These are phyloP conservation scores for Fistulifera solaris DNA, from an alignment of 108 stramenopile genomes.

Conservation along the genomic window DNA sequence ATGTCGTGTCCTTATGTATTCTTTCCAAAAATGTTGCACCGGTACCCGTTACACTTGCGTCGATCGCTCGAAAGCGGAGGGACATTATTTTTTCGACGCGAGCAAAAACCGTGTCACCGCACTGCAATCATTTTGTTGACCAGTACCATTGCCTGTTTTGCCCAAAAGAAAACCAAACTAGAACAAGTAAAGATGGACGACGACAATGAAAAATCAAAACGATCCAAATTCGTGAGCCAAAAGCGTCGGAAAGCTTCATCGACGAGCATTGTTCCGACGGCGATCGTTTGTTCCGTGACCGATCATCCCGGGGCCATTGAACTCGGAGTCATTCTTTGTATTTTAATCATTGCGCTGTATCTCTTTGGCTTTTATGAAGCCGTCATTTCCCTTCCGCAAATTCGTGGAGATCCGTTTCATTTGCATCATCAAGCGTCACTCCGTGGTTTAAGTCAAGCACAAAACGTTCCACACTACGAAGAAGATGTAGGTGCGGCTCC, in stretches of 20 bases:
- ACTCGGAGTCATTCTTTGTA: slow-evolving; percentile 21
- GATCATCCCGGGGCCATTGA: slow-evolving; percentile 14
- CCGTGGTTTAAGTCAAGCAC: slow-evolving; percentile 1
- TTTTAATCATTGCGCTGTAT: slow-evolving; percentile 22
- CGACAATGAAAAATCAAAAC: slow-evolving; percentile 1
- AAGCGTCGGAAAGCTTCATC: not conserved
- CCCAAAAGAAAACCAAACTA: too few relatives aligned
- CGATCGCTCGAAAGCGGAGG: not conserved
- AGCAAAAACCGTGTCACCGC: too few relatives aligned
- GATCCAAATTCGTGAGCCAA: not conserved
- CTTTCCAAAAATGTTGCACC: too few relatives aligned
- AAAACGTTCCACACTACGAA: not conserved
- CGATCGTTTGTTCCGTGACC: slow-evolving; percentile 21
- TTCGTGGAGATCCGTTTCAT: slow-evolving; percentile 3
- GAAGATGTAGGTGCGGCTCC: not conserved
- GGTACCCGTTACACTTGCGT: not conserved
- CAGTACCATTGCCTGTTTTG: too few relatives aligned
- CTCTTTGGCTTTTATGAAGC: slow-evolving; percentile 31
- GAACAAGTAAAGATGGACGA: not conserved
- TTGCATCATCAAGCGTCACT: slow-evolving; percentile 13
- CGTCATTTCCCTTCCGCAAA: slow-evolving; percentile 18
- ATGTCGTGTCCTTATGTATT: too few relatives aligned
- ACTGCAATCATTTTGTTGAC: too few relatives aligned
- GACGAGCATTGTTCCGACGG: slow-evolving; percentile 10
- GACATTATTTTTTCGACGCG: too few relatives aligned